Evolutionary conservation across 1,284 basidiomycete species (phyloP), one percentile per base, ranked within the genome.

Genomic region (Paramarasmius palmivorus): DNA sequence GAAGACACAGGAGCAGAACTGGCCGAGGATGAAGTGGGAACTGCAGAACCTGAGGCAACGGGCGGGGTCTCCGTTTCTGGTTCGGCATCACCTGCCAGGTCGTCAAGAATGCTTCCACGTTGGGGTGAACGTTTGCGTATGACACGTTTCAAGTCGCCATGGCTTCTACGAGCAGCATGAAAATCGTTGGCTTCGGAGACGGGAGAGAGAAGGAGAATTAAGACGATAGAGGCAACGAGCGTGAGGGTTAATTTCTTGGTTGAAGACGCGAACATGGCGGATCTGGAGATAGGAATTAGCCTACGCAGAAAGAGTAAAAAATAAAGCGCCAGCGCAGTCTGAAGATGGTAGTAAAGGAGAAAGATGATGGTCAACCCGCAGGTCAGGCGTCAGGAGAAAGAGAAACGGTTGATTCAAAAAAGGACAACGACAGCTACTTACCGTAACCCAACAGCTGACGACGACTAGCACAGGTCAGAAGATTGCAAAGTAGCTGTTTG

Each of bases 121-220:
- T 53, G 59, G 54, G 52, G 58, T 50, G 71, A 63, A 48, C 88
- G 85, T 66, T 86, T 89, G 71, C 76, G 87, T 60, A 90, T 67
- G 66, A 92, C 71, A 59, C 89, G 86, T 61, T 82, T 81, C 60
- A 86, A 69, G 63, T 73, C 74, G 72, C 88, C 86, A 67, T 78
- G 78, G 60, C 81, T 79, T 47, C 74, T 80, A 39, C 70, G 69
- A 53, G 67, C 46, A 36, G 57, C 57, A 42, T 65, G 69, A 58
- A 74, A 66, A 52, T 71, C 65, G 57, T 76, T 73, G 63, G 83
- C 82, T 56, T 81, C 73, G 48, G 74, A 73, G 52, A 62, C 57
- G 48, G 61, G 63, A 57, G 69, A 65, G 61, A 84, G 63, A 53
- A 75, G 69, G 64, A 86, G 68, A 68, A 79, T 67, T 65, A 90